Base-by-base conservation (phyloP, 306 rosid genomes). In the Quercus robur region DNA sequence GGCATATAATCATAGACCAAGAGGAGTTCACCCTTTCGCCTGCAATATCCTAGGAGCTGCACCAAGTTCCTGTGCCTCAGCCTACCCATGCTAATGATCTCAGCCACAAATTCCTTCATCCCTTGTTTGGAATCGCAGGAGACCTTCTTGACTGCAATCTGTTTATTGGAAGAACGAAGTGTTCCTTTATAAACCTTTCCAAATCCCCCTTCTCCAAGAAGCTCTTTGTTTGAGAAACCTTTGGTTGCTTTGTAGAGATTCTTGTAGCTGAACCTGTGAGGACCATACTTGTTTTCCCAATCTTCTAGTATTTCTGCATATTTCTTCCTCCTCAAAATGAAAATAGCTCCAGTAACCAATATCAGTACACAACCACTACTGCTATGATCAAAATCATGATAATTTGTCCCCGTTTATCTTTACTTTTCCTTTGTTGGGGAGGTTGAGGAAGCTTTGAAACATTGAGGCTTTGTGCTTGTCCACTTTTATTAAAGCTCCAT, bases 161-260 rank as follows among this genome's bases (percentile, higher is more conserved):
- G 89, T 5, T 57, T 59, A 21, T 88, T 86, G 13, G 91, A 84
- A 51, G 52, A 57, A 23, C 85, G 89, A 72, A 93, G 72, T 26
- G 79, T 77, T 18, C 97, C 97, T 88, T 76, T 89, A 78, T 87
- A 90, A 55, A 93, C 97, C 25, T 87, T 68, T 0, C 97, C 97
- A 77, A 93, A 90, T 56, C 97, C 96, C 5, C 97, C 97, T 30
- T 70, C 63, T 0, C 97, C 97, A 67, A 93, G 68, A 8, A 90
- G 72, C 75, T 86, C 85, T 3, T 44, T 82, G 26, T 92, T 88
- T 56, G 31, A 79, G 57, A 93, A 93, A 35, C 96, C 92, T 56
- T 88, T 88, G 30, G 96, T 90, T 4, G 96, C 92, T 3, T 38
- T 25, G 61, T 83, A 83, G 17, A 90, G 81, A 69, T 91, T 90